These are phyloP conservation scores for Clonostachys rhizophaga DNA, from an alignment of 2,329 filamentous ascomycete genomes.

Conservation along the genomic window DNA sequence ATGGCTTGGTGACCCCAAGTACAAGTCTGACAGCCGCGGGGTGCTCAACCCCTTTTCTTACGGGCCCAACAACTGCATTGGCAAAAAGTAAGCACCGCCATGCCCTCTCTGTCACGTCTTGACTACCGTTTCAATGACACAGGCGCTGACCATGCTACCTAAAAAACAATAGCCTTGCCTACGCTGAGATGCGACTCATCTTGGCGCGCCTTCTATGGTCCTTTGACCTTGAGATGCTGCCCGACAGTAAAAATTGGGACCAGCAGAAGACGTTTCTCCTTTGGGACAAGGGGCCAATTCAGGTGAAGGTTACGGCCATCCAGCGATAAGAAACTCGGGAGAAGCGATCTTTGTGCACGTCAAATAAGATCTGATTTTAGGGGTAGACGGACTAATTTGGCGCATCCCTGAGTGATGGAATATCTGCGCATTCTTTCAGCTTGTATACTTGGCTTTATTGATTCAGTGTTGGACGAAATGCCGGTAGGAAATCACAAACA, in stretches of 20 bases:
- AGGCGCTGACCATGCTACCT: not conserved
- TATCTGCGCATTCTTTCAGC: no score
- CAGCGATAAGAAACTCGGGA: no score
- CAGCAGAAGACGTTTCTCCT: not conserved
- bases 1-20: not conserved
- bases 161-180: not conserved
- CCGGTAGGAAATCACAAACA: no score
- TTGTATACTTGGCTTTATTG: no score
- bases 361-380: no score
- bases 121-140: not conserved
- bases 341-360: no score
- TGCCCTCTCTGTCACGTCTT: no score
- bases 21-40: not conserved
- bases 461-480: no score
- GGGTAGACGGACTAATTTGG: no score
- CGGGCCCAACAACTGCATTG: not conserved
- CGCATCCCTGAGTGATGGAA: no score
- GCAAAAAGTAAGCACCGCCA: not conserved
- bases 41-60: not conserved
- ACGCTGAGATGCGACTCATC: not conserved
- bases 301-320: constrained; percentile 1
- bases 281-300: constrained; percentile 2
- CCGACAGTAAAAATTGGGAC: not conserved
- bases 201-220: not conserved
- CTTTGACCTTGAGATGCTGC: not conserved